A percentile compares a stretch with the other conserved stretches of the same genome.
phyloP scores from a whole-genome alignment of 768 basidiomycete genomes.

The Mycena vitilis region DNA sequence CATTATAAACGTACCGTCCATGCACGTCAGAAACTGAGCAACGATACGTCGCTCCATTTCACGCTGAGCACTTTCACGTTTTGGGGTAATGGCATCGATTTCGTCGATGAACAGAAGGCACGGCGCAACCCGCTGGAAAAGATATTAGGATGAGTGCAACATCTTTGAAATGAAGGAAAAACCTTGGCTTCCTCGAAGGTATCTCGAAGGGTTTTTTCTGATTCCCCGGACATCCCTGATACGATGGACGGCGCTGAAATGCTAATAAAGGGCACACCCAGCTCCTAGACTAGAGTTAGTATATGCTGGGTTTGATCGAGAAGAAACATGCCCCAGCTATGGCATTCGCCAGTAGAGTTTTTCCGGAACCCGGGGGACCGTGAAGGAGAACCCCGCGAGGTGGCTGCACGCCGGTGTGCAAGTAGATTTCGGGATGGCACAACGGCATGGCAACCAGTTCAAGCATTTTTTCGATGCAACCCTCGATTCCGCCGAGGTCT shows the following conservation, averaged over 20 bases:
- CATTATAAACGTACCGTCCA: slow-evolving; percentile 81
- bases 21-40: slow-evolving; percentile 96
- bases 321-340: slow-evolving; percentile 82
- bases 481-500: slow-evolving; percentile 88
- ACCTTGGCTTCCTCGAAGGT: slow-evolving; percentile 98
- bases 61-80: slow-evolving; percentile 96
- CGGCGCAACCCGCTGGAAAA: slow-evolving; percentile 83
- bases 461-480: slow-evolving; percentile 90
- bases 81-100: slow-evolving; percentile 97
- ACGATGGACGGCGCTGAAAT: slow-evolving; percentile 97
- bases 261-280: slow-evolving; percentile 91
- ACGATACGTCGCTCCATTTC: slow-evolving; percentile 99
- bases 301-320: slow-evolving; percentile 12
- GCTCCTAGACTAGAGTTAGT: slow-evolving; percentile 66
- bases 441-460: slow-evolving; percentile 98
- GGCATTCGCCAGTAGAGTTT: slow-evolving; percentile 93
- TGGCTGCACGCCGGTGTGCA: slow-evolving; percentile 92
- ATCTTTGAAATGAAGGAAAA: slow-evolving; percentile 27
- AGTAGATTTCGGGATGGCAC: slow-evolving; percentile 94
- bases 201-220: slow-evolving; percentile 94
- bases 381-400: slow-evolving; percentile 93
- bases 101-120: slow-evolving; percentile 97
- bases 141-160: neutral
- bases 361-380: slow-evolving; percentile 97
- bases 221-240: slow-evolving; percentile 98